These are phyloP conservation scores for Hippophae rhamnoides DNA, from an alignment of 306 rosid species.

Conservation along the genomic window DNA sequence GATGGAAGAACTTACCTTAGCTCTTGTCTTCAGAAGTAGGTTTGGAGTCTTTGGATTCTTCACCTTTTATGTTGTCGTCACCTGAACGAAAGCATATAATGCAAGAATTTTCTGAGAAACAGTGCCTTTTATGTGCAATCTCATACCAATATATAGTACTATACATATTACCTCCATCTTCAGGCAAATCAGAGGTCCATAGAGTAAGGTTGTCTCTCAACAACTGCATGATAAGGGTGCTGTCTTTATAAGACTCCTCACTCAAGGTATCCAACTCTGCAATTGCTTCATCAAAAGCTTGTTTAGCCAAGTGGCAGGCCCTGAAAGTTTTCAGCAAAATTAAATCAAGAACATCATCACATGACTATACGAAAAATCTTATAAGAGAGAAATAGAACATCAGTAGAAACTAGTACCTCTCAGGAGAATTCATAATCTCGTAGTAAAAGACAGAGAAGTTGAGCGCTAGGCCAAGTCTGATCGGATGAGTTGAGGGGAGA, in stretches of 20 bases:
- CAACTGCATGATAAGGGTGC: slow-evolving; percentile 96
- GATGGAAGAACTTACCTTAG: no score
- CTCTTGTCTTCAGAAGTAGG: slow-evolving; percentile 8
- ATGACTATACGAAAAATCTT: neutral
- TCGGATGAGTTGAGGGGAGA: slow-evolving; percentile 92
- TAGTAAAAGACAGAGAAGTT: slow-evolving; percentile 96
- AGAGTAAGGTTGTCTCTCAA: slow-evolving; percentile 97
- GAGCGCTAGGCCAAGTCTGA: slow-evolving; percentile 97
- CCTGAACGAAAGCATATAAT: slow-evolving; percentile 37
- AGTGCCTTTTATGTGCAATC: neutral
- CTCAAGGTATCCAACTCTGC: slow-evolving; percentile 97
- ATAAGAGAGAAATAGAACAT: slow-evolving; percentile 1
- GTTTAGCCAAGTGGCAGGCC: slow-evolving; percentile 99
- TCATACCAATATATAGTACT: neutral
- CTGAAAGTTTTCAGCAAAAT: slow-evolving; percentile 32
- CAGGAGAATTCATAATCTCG: slow-evolving; percentile 96
- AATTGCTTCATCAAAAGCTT: slow-evolving; percentile 96
- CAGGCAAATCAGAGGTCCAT: slow-evolving; percentile 99
- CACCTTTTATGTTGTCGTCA: slow-evolving; percentile 65
- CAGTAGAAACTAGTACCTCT: slow-evolving; percentile 43
- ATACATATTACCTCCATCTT: slow-evolving; percentile 73
- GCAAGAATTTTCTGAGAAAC: neutral
- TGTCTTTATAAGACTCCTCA: slow-evolving; percentile 97
- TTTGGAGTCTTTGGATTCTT: slow-evolving; percentile 65
- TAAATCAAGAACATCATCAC: no score